phyloP scores from a whole-genome alignment of 1,139 yeast species.

The Arxiozyma heterogenica region DNA sequence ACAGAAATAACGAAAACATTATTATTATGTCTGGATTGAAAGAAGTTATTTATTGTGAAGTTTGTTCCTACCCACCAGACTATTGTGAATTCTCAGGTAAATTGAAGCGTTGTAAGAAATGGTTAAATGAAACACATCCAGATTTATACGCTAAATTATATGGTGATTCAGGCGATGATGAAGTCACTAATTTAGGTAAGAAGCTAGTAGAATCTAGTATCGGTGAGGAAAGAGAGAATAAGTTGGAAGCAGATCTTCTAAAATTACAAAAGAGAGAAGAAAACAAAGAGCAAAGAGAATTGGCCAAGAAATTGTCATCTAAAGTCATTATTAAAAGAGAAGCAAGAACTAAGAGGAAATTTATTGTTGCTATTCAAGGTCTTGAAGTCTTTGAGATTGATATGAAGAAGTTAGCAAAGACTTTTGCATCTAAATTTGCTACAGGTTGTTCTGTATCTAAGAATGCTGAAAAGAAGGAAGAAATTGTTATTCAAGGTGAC shows the following conservation, averaged over 20 bases:
- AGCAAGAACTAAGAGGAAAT: conserved; percentile 84
- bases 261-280: conserved; percentile 87
- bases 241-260: conserved; percentile 70
- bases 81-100: conserved; percentile 89
- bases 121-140: conserved; percentile 57
- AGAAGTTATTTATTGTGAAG: conserved; percentile 61
- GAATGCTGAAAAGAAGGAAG: conserved; percentile 86
- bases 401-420: conserved; percentile 82
- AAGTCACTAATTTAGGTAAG: conserved; percentile 18
- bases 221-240: conserved; percentile 64
- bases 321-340: conserved; percentile 79
- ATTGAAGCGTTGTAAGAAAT: conserved; percentile 71
- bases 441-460: conserved; percentile 95
- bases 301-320: conserved; percentile 66
- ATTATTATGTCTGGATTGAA: conserved; percentile 2
- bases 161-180: conserved; percentile 17
- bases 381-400: conserved; percentile 84
- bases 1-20: neutral
- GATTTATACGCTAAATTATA: conserved; percentile 54
- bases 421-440: conserved; percentile 89
- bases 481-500: conserved; percentile 89
- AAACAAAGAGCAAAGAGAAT: conserved; percentile 76
- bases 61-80: conserved; percentile 84
- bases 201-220: conserved; percentile 27
- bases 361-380: conserved; percentile 78